These are phyloP conservation scores for Mychonastes homosphaera DNA, from an alignment of 139 green algal genomes.

Conservation along the genomic window DNA sequence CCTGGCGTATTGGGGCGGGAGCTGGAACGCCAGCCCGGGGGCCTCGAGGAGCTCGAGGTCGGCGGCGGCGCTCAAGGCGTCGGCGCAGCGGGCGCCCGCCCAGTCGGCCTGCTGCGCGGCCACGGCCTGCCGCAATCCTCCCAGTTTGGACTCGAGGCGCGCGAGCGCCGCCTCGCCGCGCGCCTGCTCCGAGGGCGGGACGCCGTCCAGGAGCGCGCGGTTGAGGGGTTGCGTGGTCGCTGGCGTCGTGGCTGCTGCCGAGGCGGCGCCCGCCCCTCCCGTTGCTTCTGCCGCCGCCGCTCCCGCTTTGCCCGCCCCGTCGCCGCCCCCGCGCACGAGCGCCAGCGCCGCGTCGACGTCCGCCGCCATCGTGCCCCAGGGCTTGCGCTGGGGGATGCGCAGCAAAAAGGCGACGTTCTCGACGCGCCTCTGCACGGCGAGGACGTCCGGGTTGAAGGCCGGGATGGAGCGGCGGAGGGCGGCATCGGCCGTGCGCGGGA, in stretches of 20 bases:
- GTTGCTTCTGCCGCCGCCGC: not conserved
- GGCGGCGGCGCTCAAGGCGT: conserved; percentile 44
- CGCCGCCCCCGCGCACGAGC: not conserved
- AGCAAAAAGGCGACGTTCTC: conserved; percentile 60
- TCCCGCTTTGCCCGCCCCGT: not conserved
- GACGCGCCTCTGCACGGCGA: conserved; percentile 34
- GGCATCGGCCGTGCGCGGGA: conserved; percentile 49
- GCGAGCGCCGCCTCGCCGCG: too few species aligned
- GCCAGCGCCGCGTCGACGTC: conserved; percentile 29
- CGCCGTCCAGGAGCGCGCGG: conserved; percentile 38
- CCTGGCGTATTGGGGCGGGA: conserved; percentile 15
- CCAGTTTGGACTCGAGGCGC: too few species aligned
- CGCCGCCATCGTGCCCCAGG: conserved; percentile 61
- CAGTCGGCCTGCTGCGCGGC: conserved; percentile 33
- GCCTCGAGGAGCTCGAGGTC: conserved; percentile 64
- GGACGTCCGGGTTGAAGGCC: conserved; percentile 61
- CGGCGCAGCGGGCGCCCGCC: conserved; percentile 13
- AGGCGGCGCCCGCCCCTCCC: not conserved
- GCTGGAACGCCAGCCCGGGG: not conserved
- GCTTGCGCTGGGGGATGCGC: conserved; percentile 70
- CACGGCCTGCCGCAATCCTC: conserved; percentile 38
- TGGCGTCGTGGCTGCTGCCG: not conserved
- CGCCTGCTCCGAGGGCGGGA: conserved; percentile 12
- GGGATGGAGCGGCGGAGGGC: conserved; percentile 62
- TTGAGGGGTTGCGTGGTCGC: too few species aligned